Evolutionary conservation across 768 basidiomycete genomes (phyloP), one percentile per base, ranked within the genome.

Genomic region (Phylloporus rhodoxanthus): DNA sequence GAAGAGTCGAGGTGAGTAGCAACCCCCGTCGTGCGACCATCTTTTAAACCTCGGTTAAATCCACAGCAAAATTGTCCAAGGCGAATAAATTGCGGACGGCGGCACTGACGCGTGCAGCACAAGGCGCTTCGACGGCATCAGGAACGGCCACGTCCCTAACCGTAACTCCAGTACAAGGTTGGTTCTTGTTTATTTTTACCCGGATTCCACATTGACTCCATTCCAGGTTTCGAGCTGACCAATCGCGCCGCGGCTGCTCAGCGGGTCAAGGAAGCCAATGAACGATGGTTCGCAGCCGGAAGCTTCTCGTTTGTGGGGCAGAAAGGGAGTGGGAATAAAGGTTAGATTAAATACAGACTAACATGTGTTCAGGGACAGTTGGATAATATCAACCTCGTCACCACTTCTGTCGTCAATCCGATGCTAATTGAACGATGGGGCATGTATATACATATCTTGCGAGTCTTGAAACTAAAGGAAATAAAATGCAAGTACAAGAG

Each of bases 131-230:
- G 11, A 70, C 71, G 28, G 72, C 71, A 19, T 90, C 89, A 0
- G 95, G 95, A 23, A 92, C 87, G 8, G 85, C 91, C 5, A 97
- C 94, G 0, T 93, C 91, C 15, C 71, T 98, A 50, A 87, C 87
- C 7, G 94, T 98, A 51, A 98, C 95, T 5, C 95, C 95, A 13
- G 89, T 93, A 5, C 95, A 98, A 82, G 95, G 90, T 82, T 53
- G 33, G 75, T 57, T 37, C 43, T 32, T 23, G 5, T 26, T 36
- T 46, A 43, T 51, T 17, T 41, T 41, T 44, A 10, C 23, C 17
- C 29, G 17, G 4, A 13, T 14, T 29, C 20, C 34, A 39, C 40
- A 42, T 51, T 68, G 47, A 68, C 47, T 50, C 38, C 11, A 51
- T 44, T 47, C 44, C 3, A 57, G 91, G 92, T 29, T 87, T 99